These are phyloP conservation scores for Erodium trifolium DNA, from an alignment of 441 rosid genomes.

Conservation along the genomic window DNA sequence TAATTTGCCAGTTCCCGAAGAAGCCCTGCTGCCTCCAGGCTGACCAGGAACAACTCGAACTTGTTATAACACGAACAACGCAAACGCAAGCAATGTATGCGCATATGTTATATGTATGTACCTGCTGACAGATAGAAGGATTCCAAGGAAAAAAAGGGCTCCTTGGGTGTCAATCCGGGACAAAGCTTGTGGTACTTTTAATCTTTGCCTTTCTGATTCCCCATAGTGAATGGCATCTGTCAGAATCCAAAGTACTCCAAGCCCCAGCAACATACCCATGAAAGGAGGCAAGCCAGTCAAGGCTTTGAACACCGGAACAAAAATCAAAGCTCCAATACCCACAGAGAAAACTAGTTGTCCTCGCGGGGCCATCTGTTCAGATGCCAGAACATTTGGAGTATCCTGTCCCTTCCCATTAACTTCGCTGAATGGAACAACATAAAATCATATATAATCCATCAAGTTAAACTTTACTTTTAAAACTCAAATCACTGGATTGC, in stretches of 20 bases:
- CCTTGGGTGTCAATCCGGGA: conserved; percentile 91
- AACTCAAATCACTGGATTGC: neutral
- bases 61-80: neutral
- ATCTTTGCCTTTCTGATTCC: conserved; percentile 72
- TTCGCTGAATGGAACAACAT: conserved; percentile 51
- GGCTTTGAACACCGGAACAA: conserved; percentile 91
- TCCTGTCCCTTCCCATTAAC: conserved; percentile 72
- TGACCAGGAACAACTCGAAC: conserved; percentile 19
- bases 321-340: conserved; percentile 76
- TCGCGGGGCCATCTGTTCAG: conserved; percentile 92
- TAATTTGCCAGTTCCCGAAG: conserved; percentile 81
- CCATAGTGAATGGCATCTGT: conserved; percentile 96
- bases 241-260: conserved; percentile 94
- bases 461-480: neutral
- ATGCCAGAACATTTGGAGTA: conserved; percentile 47
- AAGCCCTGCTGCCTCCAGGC: conserved; percentile 94
- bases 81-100: neutral
- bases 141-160: conserved; percentile 84
- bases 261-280: conserved; percentile 91
- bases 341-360: conserved; percentile 75
- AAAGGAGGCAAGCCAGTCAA: conserved; percentile 90
- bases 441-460: conserved; percentile 15
- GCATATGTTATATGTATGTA: conserved; percentile 18
- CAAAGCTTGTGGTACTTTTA: conserved; percentile 94
- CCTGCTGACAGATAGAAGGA: conserved; percentile 90